Evolutionary conservation across 2,329 filamentous ascomycete species (phyloP).

Genomic region (Dryadomyces quercus-mongolicae): DNA sequence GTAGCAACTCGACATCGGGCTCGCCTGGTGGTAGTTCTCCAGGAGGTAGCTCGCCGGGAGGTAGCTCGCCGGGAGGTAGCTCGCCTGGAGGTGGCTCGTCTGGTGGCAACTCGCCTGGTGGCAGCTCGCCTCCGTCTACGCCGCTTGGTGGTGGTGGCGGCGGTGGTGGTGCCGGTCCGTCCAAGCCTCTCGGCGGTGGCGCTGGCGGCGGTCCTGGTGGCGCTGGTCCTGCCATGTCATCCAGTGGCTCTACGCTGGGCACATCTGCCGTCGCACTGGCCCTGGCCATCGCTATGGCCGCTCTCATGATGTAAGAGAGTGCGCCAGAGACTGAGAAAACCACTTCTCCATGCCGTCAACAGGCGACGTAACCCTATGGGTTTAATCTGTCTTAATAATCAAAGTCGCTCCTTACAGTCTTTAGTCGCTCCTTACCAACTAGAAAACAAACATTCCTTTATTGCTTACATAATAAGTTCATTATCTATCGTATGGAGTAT

Average conservation of each 20-base stretch:
- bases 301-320: background rate
- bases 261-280: background rate
- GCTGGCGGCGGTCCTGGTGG: background rate
- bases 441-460: no score
- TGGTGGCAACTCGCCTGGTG: background rate
- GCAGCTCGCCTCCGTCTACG: background rate
- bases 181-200: background rate
- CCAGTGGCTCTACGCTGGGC: background rate
- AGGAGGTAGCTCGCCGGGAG: background rate
- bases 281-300: background rate
- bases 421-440: no score
- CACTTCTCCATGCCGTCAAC: no score
- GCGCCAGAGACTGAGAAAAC: background rate
- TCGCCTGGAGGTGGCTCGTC: background rate
- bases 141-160: background rate
- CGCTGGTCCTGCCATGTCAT: background rate
- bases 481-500: no score
- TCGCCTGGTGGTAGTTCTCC: background rate
- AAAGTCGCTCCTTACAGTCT: no score
- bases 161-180: background rate
- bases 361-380: no score
- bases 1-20: background rate
- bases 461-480: no score
- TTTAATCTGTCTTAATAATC: no score
- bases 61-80: background rate